Conservation (phyloP, 257 asterid genomes). For the Linaria vulgaris region DNA sequence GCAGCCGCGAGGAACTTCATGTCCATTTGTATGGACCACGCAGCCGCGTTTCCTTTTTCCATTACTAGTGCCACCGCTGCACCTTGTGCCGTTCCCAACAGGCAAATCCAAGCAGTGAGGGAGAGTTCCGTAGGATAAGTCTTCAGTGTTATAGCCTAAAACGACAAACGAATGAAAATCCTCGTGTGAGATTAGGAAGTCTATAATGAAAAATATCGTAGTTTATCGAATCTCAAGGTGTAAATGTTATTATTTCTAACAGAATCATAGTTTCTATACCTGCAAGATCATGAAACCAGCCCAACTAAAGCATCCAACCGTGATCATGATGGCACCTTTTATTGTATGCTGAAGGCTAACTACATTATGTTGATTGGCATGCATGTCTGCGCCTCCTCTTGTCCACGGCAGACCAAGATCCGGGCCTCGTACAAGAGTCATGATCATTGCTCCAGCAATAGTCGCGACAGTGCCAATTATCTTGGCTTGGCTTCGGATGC, state of each 20-base stretch:
- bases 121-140: slow-evolving; percentile 81
- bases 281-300: slow-evolving; percentile 88
- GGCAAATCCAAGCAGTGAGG: slow-evolving; percentile 90
- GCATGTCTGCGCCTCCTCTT: slow-evolving; percentile 18
- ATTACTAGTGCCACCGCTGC: slow-evolving; percentile 60
- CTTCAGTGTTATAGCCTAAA: slow-evolving; percentile 65
- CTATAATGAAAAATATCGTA: too few species aligned
- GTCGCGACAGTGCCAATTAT: slow-evolving; percentile 78
- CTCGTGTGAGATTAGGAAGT: background rate
- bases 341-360: slow-evolving; percentile 55
- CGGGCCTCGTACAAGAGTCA: slow-evolving; percentile 85
- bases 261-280: slow-evolving; percentile 36
- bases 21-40: slow-evolving; percentile 83
- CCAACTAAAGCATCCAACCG: slow-evolving; percentile 86
- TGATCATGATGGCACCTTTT: slow-evolving; percentile 81
- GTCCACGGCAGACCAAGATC: slow-evolving; percentile 71
- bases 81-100: slow-evolving; percentile 74
- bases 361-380: slow-evolving; percentile 34
- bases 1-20: slow-evolving; percentile 67
- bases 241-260: too few species aligned
- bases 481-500: slow-evolving; percentile 90
- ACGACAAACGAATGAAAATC: background rate
- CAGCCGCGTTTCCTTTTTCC: slow-evolving; percentile 70
- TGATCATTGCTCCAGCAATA: slow-evolving; percentile 94
- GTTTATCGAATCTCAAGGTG: too few species aligned